Percentiles rank a stretch among this genome's conserved stretches.
Evolutionary conservation across 1,284 basidiomycete genomes (phyloP).

Genomic region (Moesziomyces sp.): DNA sequence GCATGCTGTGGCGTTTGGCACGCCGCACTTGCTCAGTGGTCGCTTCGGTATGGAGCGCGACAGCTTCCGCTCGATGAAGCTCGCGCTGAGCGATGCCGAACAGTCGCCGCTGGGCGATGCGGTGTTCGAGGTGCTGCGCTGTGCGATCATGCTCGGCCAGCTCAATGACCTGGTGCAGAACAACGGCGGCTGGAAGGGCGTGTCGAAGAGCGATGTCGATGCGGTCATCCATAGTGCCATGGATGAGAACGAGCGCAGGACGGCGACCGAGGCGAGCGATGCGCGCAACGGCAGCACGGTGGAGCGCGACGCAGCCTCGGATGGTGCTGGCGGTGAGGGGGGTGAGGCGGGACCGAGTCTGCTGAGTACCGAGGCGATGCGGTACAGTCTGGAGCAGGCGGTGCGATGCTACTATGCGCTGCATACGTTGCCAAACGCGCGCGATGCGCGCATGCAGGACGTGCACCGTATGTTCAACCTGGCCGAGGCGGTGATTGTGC

Average conservation of each 20-base stretch:
- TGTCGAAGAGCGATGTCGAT: slow-evolving; percentile 43
- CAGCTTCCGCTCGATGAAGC: slow-evolving; percentile 41
- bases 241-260: slow-evolving; percentile 21
- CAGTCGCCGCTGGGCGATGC: slow-evolving; percentile 30
- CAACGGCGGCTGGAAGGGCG: slow-evolving; percentile 43
- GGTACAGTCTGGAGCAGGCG: slow-evolving; percentile 28
- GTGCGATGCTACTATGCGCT: slow-evolving; percentile 42
- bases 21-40: slow-evolving; percentile 39
- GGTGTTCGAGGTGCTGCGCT: slow-evolving; percentile 41
- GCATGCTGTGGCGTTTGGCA: slow-evolving; percentile 47
- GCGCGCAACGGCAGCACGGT: background rate
- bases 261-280: slow-evolving; percentile 3
- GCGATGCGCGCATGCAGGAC: slow-evolving; percentile 26
- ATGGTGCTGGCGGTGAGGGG: background rate
- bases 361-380: slow-evolving; percentile 27
- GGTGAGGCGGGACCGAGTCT: slow-evolving; percentile 1
- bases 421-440: slow-evolving; percentile 36
- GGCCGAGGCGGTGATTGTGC: slow-evolving; percentile 34
- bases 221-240: slow-evolving; percentile 41
- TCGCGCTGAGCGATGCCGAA: slow-evolving; percentile 28
- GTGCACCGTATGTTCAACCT: slow-evolving; percentile 29
- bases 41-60: slow-evolving; percentile 43
- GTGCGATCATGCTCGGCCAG: slow-evolving; percentile 46
- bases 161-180: slow-evolving; percentile 44
- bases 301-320: background rate